These are phyloP conservation scores for Nannochloropsis granulata DNA, from an alignment of 108 stramenopile species.

Conservation along the genomic window DNA sequence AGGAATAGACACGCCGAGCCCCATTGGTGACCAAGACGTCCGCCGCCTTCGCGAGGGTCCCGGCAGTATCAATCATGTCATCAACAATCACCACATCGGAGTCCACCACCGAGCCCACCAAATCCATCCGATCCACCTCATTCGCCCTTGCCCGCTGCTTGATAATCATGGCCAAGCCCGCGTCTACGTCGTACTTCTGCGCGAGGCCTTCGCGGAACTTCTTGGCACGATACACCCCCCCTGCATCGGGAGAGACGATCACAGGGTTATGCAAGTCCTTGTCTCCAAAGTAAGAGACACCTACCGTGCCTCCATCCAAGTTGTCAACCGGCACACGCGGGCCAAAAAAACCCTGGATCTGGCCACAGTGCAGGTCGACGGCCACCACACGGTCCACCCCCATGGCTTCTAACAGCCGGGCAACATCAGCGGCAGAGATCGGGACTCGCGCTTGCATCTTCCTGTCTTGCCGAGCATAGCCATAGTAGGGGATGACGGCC, in stretches of 20 bases:
- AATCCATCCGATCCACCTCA: slow-evolving; percentile 89
- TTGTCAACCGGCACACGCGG: slow-evolving; percentile 99
- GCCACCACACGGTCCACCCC: slow-evolving; percentile 56
- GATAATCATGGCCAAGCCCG: slow-evolving; percentile 98
- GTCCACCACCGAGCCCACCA: slow-evolving; percentile 92
- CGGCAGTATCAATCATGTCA: slow-evolving; percentile 99
- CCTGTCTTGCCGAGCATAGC: slow-evolving; percentile 98
- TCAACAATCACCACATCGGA: slow-evolving; percentile 98
- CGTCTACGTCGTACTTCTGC: slow-evolving; percentile 82
- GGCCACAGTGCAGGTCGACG: slow-evolving; percentile 98
- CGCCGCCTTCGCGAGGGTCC: slow-evolving; percentile 96
- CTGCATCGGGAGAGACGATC: slow-evolving; percentile 96
- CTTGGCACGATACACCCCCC: slow-evolving; percentile 98
- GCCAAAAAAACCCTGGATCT: slow-evolving; percentile 79
- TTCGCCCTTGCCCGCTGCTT: slow-evolving; percentile 91
- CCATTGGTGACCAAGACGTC: slow-evolving; percentile 81
- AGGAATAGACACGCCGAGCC: slow-evolving; percentile 91
- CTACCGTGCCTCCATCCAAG: slow-evolving; percentile 92
- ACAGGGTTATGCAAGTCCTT: slow-evolving; percentile 98
- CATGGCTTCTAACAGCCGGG: slow-evolving; percentile 96
- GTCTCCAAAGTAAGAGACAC: slow-evolving; percentile 92
- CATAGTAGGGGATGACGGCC: slow-evolving; percentile 96
- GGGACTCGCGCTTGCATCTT: slow-evolving; percentile 97
- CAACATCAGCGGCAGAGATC: slow-evolving; percentile 97
- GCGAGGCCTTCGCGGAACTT: slow-evolving; percentile 92